Percentiles rank a stretch among this genome's conserved stretches.
Conservation (phyloP, 768 basidiomycete species). For the Termitomyces sp. region DNA sequence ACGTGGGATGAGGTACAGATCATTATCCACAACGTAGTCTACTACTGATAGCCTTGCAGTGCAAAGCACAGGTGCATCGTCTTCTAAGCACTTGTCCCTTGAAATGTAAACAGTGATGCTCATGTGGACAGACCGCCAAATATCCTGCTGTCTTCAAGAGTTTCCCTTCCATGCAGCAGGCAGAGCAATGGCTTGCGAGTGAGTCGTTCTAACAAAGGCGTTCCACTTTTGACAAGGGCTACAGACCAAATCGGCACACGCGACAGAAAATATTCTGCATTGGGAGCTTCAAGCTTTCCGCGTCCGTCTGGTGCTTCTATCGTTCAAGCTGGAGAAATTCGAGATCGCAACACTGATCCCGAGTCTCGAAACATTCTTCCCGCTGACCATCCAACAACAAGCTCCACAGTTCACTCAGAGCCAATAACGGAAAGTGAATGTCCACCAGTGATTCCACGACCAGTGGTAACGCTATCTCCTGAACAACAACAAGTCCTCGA, state of each 20-base stretch:
- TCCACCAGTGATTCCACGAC: background rate
- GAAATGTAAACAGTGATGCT: background rate
- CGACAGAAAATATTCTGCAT: background rate
- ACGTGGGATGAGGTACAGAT: conserved; percentile 56
- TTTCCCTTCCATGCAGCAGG: conserved; percentile 34
- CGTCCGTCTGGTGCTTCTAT: background rate
- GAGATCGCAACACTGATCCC: background rate
- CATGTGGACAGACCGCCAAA: conserved; percentile 38
- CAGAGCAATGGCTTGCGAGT: conserved; percentile 48
- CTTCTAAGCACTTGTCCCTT: background rate
- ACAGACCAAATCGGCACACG: background rate
- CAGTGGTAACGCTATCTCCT: conserved; percentile 35
- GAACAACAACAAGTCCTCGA: conserved; percentile 48
- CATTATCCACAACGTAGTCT: background rate
- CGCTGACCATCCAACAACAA: background rate
- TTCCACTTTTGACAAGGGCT: background rate
- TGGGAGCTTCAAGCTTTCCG: background rate
- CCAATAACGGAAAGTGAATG: background rate
- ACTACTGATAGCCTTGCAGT: conserved; percentile 25
- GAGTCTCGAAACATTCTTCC: no score
- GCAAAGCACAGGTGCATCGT: conserved; percentile 37
- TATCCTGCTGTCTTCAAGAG: conserved; percentile 52
- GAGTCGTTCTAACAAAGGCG: background rate
- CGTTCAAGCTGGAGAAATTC: background rate
- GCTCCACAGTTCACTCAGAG: background rate